Evolutionary conservation across 805 yeast species (phyloP).

Genomic region (Diddensiella caesifluorescens): DNA sequence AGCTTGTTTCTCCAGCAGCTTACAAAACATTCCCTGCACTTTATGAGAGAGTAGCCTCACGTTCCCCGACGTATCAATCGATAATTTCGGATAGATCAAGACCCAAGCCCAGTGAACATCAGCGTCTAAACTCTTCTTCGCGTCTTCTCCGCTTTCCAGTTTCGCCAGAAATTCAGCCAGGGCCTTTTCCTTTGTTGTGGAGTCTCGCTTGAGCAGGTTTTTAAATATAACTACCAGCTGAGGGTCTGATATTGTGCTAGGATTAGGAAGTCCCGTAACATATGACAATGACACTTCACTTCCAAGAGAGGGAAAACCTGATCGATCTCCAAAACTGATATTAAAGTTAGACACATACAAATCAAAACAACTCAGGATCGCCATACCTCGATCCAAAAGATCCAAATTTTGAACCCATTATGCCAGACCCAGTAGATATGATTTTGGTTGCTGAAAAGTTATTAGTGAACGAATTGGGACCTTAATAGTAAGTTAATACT

Average conservation of each 20-base stretch:
- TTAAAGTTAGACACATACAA: too few species aligned
- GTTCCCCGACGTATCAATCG: slow-evolving; percentile 62
- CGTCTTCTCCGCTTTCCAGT: slow-evolving; percentile 26
- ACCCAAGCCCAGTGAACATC: slow-evolving; percentile 59
- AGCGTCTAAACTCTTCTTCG: slow-evolving; percentile 40
- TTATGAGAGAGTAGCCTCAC: slow-evolving; percentile 62
- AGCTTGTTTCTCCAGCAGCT: slow-evolving; percentile 47
- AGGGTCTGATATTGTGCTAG: slow-evolving; percentile 44
- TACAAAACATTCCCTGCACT: slow-evolving; percentile 53
- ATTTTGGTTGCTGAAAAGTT: too few species aligned
- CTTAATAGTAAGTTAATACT: too few species aligned
- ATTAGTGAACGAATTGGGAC: too few species aligned
- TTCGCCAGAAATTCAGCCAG: slow-evolving; percentile 46
- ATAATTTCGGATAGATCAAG: slow-evolving; percentile 74
- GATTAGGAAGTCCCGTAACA: slow-evolving; percentile 74
- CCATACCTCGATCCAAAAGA: too few species aligned
- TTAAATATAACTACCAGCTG: slow-evolving; percentile 62
- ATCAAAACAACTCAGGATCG: too few species aligned
- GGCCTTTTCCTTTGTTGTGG: slow-evolving; percentile 81
- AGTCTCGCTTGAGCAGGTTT: slow-evolving; percentile 69
- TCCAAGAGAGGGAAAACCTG: slow-evolving; percentile 6
- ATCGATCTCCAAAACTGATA: neutral
- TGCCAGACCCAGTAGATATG: too few species aligned
- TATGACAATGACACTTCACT: slow-evolving; percentile 62
- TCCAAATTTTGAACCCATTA: too few species aligned